Evolutionary conservation across 352 stramenopile genomes (phyloP), one percentile per base, ranked within the genome.

Genomic region (Sclerospora graminicola): DNA sequence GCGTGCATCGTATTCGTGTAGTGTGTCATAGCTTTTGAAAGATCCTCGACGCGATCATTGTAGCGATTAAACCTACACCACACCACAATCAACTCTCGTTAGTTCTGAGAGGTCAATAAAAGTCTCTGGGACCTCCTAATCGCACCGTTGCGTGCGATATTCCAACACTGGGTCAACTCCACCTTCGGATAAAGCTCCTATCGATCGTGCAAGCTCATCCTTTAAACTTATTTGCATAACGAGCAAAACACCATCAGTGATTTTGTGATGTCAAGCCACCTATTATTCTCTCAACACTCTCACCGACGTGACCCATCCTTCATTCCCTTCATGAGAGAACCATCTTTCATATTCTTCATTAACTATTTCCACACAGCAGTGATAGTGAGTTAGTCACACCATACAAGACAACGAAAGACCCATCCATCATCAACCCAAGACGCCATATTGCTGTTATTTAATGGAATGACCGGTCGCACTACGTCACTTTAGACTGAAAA

Each of bases 331-430:
- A 77, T 59, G 41, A 62, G 51, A 10, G 72, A 85, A n/a, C 76
- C 72, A 66, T 85, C 76, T 50, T 88, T 88, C 58, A 88, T 75
- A 40, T 88, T 88, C 62, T 83, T 77, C 63, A 81, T 66, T 41
- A 66, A 66, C 65, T 77, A 37, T 16, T 19, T 15, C n/a, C 30
- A 35, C 18, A 43, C 8, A 8, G 13, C 23, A 51, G 3, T 20
- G 6, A 26, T 24, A n/a, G n/a, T n/a, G 14, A 8, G 38, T 51
- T 27, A 44, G 38, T 27, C 27, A 39, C 23, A 35, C 9, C 2
- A 2, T 15, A 5, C 6, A 23, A 26, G n/a, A 38, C 8, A 13
- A 51, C 13, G 18, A n/a, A 15, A 16, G 21, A 48, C 28, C 9
- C 23, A 55, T 51, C 40, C 23, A 55, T 51, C 45, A 6, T 23